Base-by-base conservation (phyloP, 2,329 filamentous ascomycete genomes). In the Zarea fungicola region DNA sequence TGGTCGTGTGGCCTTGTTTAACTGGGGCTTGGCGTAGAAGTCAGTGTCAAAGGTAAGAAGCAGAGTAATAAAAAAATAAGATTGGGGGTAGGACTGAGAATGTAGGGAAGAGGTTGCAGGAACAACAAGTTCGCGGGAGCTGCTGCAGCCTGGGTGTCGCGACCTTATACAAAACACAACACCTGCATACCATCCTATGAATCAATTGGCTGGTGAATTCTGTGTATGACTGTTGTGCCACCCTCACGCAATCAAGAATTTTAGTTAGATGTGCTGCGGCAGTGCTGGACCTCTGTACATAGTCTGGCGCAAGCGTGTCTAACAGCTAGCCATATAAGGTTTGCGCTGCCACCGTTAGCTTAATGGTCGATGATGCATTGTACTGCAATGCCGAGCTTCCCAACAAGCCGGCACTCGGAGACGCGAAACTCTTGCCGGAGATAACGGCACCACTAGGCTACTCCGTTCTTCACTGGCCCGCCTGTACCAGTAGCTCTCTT, bases 311-410 rank as follows among this genome's bases (percentile, higher is more conserved):
- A 28, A 13, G 9, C 10, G n/a, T 21, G 6, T n/a, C 21, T 47
- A 41, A 41, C 44, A 41, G 1, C 2, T 14, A 4, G 13, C 10
- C 26, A 32, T 26, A 32, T 36, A 41, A 34, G 35, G 35, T 47
- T 47, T 34, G 36, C 44, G 44, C 44, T 32, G 26, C 18, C 8
- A 8, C 4, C 19, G 44, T 47, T 47, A 47, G 26, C 40, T 34
- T 6, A 10, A 14, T 21, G 5, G 16, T 16, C 3, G 13, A 18
- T 8, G 22, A 14, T 14, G 3, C 4, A 1, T 28, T 21, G 5
- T 7, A 9, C 35, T n/a, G n/a, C 35, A 23, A 23, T 22, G 35
- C 35, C 35, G 35, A 37, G 19, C 19, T 23, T 22, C 19, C 35
- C 35, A 21, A 14, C 13, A 5, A 11, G 10, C 8, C 35, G 10